A percentile compares a stretch with the other conserved stretches of the same genome.
These are phyloP conservation scores for Pichia sp. DNA, from an alignment of 1,139 yeast species.

Conservation along the genomic window DNA sequence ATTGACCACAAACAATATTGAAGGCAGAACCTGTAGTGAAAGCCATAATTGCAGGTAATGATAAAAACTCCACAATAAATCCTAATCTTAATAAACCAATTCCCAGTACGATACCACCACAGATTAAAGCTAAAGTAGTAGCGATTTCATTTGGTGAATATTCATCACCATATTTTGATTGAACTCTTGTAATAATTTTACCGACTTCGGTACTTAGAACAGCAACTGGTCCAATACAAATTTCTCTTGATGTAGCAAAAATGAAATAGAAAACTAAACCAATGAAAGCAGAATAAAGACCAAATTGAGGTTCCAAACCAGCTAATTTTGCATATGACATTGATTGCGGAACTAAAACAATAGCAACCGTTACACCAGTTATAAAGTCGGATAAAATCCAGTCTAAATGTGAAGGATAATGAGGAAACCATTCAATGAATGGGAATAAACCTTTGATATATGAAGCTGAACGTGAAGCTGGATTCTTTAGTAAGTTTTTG, in stretches of 20 bases:
- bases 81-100: slow-evolving; percentile 79
- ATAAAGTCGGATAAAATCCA: slow-evolving; percentile 81
- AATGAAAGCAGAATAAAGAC: slow-evolving; percentile 83
- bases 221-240: slow-evolving; percentile 93
- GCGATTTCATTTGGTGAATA: slow-evolving; percentile 67
- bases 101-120: slow-evolving; percentile 81
- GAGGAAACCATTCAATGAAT: slow-evolving; percentile 70
- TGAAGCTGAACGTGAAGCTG: slow-evolving; percentile 33
- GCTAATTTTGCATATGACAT: slow-evolving; percentile 94
- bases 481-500: slow-evolving; percentile 34
- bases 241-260: slow-evolving; percentile 93
- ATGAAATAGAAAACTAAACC: slow-evolving; percentile 88
- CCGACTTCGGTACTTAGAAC: slow-evolving; percentile 88
- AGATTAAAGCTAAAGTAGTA: slow-evolving; percentile 66
- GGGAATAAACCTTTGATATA: slow-evolving; percentile 71
- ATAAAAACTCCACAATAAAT: slow-evolving; percentile 78
- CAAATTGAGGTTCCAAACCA: slow-evolving; percentile 72
- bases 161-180: slow-evolving; percentile 31
- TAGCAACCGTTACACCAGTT: slow-evolving; percentile 91
- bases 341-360: slow-evolving; percentile 87
- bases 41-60: slow-evolving; percentile 88
- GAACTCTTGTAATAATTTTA: slow-evolving; percentile 64
- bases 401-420: slow-evolving; percentile 51
- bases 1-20: slow-evolving; percentile 73
- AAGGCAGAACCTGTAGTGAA: slow-evolving; percentile 94